Percentiles rank a stretch among this genome's conserved stretches.
Evolutionary conservation across 306 rosid species (phyloP).

Genomic region (Cicer arietinum): DNA sequence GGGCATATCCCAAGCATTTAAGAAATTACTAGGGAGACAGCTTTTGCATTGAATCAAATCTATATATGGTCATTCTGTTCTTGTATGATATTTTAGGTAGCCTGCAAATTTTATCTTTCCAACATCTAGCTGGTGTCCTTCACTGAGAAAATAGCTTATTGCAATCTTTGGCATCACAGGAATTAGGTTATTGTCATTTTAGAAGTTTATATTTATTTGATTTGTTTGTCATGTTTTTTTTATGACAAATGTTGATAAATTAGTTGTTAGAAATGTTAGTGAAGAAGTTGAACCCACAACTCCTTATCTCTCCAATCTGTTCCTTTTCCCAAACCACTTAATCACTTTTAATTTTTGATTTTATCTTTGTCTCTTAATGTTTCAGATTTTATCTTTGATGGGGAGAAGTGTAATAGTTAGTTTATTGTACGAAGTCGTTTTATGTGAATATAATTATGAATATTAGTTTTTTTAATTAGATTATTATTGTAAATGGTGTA

Average conservation of each 20-base stretch:
- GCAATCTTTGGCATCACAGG: neutral
- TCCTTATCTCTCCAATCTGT: too few species aligned
- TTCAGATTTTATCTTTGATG: neutral
- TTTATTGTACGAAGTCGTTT: too few species aligned
- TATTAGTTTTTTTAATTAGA: too few species aligned
- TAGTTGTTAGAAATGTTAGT: neutral
- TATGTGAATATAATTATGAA: neutral
- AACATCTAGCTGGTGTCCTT: conserved; percentile 1
- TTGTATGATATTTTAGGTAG: conserved; percentile 19
- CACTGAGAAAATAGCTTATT: conserved; percentile 7
- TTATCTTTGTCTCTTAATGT: neutral
- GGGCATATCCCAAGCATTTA: conserved; percentile 66
- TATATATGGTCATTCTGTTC: conserved; percentile 6
- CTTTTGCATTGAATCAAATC: conserved; percentile 30
- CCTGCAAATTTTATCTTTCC: neutral
- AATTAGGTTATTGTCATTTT: conserved; percentile 6
- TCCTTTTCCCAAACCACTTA: too few species aligned
- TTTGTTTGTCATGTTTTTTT: neutral
- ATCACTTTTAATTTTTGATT: too few species aligned
- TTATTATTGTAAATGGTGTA: too few species aligned
- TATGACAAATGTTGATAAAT: neutral
- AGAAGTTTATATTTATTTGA: neutral
- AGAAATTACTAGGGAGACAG: conserved; percentile 16
- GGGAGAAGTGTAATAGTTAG: neutral
- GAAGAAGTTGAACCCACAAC: too few species aligned